Evolutionary conservation across 345 rosid genomes (phyloP), one percentile per base, ranked within the genome.

Genomic region (Orychophragmus violaceus): DNA sequence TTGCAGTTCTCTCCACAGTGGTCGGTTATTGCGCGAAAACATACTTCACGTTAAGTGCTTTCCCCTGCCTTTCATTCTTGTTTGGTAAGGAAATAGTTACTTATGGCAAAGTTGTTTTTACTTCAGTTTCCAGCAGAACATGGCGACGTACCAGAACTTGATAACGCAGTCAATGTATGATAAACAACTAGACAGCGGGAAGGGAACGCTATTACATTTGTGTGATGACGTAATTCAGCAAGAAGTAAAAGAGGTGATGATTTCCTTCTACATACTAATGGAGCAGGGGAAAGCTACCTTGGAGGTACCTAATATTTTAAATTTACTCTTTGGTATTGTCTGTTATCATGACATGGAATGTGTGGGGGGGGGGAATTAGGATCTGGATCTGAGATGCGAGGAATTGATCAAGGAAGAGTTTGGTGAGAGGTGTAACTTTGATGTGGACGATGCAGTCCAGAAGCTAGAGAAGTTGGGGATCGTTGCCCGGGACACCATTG

Each of bases 221-320:
- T 94, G 99, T 28, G 99, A 94, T 62, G 97, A 94, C 59, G 99
- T 90, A 56, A 87, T 94, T 79, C 99, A 94, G 65, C 97, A 94
- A 83, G 99, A 94, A 85, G 99, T 94, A 78, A 94, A 94, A 77
- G 97, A 94, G 79, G 92, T 94, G 50, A 88, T 94, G 42, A 79
- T 94, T 62, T 80, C 89, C 19, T 93, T 85, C 82, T 94, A 85
- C 78, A 87, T 90, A 76, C 71, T 94, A 78, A 88, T 90, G 96
- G 97, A 90, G 73, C 99, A 94, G 62, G 99, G 97, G 51, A 90
- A 90, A 78, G 95, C 99, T 65, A 87, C 96, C 41, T 68, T 68
- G 77, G 84, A 87, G 93, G 98, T 84, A 59, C 49, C 74, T 28
- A 48, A 53, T 32, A 33, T 25, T n/a, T n/a, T 36, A 11, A 21